Evolutionary conservation across 305 asterid genomes (phyloP).

Genomic region (Rubia peregrina): DNA sequence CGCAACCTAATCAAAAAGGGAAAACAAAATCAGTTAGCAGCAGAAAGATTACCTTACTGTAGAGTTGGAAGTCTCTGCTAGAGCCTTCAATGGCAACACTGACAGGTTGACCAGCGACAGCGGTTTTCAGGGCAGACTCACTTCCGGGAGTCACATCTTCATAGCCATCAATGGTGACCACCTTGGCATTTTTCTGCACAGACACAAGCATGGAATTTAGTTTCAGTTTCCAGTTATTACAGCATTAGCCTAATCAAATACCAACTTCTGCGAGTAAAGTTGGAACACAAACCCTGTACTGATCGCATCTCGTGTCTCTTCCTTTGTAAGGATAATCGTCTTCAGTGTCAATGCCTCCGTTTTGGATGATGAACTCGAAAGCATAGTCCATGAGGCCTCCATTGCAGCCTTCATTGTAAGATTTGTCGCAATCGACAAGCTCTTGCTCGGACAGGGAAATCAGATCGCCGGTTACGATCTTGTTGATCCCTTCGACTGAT

Average conservation of each 20-base stretch:
- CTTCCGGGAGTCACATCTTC: constrained; percentile 45
- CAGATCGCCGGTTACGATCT: constrained; percentile 50
- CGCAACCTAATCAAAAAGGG: not conserved
- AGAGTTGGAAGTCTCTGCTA: constrained; percentile 74
- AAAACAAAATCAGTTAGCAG: not conserved
- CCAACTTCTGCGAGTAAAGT: not conserved
- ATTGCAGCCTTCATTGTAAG: constrained; percentile 58
- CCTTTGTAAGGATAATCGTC: constrained; percentile 71
- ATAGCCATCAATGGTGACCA: constrained; percentile 56
- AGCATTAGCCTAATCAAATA: not conserved
- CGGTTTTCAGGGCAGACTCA: constrained; percentile 54
- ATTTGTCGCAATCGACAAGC: constrained; percentile 73
- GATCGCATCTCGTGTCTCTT: constrained; percentile 61
- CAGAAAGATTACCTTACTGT: constrained; percentile 42
- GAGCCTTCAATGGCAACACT: constrained; percentile 83
- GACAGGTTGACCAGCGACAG: constrained; percentile 52
- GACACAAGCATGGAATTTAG: not conserved
- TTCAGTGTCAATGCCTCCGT: constrained; percentile 81
- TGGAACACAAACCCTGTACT: constrained; percentile 41
- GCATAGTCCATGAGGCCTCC: constrained; percentile 97
- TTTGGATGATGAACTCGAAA: constrained; percentile 59
- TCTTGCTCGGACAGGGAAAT: constrained; percentile 87
- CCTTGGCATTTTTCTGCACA: constrained; percentile 70
- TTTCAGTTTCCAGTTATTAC: not conserved
- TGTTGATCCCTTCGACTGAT: constrained; percentile 66